Base-by-base conservation (phyloP, 345 rosid genomes). In the Reutealis trisperma region DNA sequence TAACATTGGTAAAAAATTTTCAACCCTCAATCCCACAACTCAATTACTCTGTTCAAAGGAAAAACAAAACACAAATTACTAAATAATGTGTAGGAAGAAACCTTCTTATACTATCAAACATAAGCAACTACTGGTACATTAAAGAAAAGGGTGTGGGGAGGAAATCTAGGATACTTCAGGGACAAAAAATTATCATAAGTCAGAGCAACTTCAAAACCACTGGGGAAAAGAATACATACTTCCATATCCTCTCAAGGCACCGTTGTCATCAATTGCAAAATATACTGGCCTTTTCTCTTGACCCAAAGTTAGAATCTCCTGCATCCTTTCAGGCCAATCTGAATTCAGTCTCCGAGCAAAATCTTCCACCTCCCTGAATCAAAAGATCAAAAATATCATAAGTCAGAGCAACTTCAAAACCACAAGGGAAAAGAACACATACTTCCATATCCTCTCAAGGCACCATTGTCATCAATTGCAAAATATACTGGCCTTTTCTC, bases 271-370 rank as follows among this genome's bases (percentile, higher is more conserved):
- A 37, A 61, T 57, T 16, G 73, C 70, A 58, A 76, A 24, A 67
- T 67, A 70, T 1, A 41, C 62, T 10, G 49, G 79, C 45, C 74
- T 81, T 44, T 42, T 67, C 44, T 72, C 80, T 61, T 81, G 74
- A 51, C 84, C 71, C 19, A 51, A 52, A 72, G 80, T 72, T 22
- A 81, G 66, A 72, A 81, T 77, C 69, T 81, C 83, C 47, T 72
- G 80, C 77, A 76, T 76, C 67, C 83, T 81, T 67, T 81, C 77
- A 37, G 84, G 84, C 80, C 80, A 81, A 59, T 72, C 84, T 49
- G 80, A 81, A 60, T 72, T 81, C 44, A 81, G 66, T 77, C 73
- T 81, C 49, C 84, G 77, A 32, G 80, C 84, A 66, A 81, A 81
- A 81, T 81, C 80, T 77, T 76, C 80, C 47, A 81, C 84, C 74